phyloP scores from a whole-genome alignment of 2,329 filamentous ascomycete species.

The Fusarium sp. region DNA sequence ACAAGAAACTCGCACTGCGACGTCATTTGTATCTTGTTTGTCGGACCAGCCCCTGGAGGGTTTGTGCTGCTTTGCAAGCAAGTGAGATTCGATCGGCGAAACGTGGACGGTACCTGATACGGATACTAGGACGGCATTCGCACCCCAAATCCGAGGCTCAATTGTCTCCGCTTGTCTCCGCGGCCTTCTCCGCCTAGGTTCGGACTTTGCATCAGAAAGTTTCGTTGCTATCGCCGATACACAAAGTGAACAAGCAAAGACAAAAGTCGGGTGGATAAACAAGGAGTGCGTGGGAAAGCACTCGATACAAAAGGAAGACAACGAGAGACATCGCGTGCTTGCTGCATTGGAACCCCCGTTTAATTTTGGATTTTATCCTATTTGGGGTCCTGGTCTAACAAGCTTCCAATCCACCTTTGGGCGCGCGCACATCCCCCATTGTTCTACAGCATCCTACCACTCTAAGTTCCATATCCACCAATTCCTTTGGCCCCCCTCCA shows the following conservation, averaged over 20 bases:
- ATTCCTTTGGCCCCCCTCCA: slow-evolving; percentile 30
- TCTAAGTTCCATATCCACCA: slow-evolving; percentile 15
- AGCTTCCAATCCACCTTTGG: slow-evolving; percentile 25
- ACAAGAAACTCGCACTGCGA: slow-evolving; percentile 31
- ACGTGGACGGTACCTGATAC: slow-evolving; percentile 26
- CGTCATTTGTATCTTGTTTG: slow-evolving; percentile 41
- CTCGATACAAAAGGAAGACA: slow-evolving; percentile 30
- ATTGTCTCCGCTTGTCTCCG: slow-evolving; percentile 46
- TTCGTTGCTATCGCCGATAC: slow-evolving; percentile 28
- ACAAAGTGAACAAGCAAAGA: slow-evolving; percentile 7
- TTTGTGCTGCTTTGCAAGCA: slow-evolving; percentile 20
- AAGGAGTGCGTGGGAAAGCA: slow-evolving; percentile 30
- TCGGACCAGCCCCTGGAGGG: slow-evolving; percentile 42
- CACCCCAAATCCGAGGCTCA: slow-evolving; percentile 41
- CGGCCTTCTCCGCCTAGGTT: slow-evolving; percentile 24
- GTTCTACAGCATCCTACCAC: slow-evolving; percentile 16
- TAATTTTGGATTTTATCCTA: slow-evolving; percentile 27
- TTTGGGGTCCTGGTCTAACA: slow-evolving; percentile 21
- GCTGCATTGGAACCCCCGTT: slow-evolving; percentile 21
- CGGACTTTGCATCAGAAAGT: slow-evolving; percentile 41
- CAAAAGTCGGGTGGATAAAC: slow-evolving; percentile 9
- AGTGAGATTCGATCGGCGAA: slow-evolving; percentile 34
- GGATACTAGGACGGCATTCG: slow-evolving; percentile 42
- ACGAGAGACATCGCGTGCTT: slow-evolving; percentile 42
- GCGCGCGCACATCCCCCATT: slow-evolving; percentile 15